Evolutionary conservation across 2,329 filamentous ascomycete species (phyloP).

Genomic region (Calonectria pauciramosa): DNA sequence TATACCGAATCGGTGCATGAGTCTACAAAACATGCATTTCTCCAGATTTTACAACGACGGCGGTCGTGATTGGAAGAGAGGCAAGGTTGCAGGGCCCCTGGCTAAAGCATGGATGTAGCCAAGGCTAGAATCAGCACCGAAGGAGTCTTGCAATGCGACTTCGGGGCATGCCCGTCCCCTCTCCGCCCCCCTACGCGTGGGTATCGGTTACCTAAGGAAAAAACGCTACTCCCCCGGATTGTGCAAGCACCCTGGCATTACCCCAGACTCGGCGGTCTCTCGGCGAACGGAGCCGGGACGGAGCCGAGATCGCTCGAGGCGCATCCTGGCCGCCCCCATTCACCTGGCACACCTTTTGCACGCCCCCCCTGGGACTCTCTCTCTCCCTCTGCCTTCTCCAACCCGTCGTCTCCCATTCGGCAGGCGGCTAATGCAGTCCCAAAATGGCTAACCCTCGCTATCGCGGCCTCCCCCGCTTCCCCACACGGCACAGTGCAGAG

Average conservation of each 20-base stretch:
- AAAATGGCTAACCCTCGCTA: neutral
- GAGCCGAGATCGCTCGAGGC: neutral
- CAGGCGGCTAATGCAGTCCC: neutral
- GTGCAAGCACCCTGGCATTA: neutral
- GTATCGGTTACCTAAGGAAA: conserved; percentile 3
- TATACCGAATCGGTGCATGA: neutral
- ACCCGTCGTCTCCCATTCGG: neutral
- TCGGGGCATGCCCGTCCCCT: neutral
- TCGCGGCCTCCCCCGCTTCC: conserved; percentile 8
- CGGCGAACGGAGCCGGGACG: conserved; percentile 11
- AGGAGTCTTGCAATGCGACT: conserved; percentile 1
- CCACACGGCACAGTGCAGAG: conserved; percentile 7
- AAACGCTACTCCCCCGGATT: conserved; percentile 1
- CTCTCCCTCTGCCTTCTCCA: neutral
- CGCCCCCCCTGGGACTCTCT: no score
- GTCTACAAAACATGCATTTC: neutral
- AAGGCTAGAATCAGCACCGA: conserved; percentile 5
- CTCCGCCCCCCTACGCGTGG: neutral
- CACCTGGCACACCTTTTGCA: neutral
- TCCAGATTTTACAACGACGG: neutral
- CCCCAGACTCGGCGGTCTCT: neutral
- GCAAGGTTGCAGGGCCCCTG: neutral
- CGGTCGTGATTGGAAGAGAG: neutral
- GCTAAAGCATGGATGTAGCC: neutral
- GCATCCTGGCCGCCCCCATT: neutral